phyloP scores from a whole-genome alignment of 2,329 filamentous ascomycete genomes.

The Fusarium coicis region DNA sequence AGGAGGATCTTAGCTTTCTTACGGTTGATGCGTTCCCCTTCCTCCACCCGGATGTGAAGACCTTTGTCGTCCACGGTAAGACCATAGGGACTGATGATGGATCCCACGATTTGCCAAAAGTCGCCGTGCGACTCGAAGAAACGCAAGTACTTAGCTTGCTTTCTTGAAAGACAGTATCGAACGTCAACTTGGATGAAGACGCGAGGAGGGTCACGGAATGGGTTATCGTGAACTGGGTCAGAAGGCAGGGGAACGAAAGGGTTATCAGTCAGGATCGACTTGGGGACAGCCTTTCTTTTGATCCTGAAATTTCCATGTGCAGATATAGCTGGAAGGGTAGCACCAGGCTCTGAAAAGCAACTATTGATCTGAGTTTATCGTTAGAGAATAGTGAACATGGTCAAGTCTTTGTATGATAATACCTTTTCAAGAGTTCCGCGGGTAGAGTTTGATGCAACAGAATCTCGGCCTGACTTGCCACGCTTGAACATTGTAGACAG shows the following conservation, averaged over 20 bases:
- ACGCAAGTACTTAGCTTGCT: conserved; percentile 67
- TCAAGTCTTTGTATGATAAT: background rate
- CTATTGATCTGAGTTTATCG: background rate
- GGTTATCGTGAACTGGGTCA: conserved; percentile 44
- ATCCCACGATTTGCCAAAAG: conserved; percentile 71
- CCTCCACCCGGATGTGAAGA: conserved; percentile 72
- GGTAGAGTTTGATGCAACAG: background rate
- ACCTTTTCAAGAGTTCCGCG: background rate
- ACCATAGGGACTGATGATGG: conserved; percentile 71
- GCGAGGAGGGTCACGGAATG: background rate
- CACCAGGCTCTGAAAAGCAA: background rate
- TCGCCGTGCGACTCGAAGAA: conserved; percentile 82
- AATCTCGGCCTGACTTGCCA: background rate
- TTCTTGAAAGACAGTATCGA: conserved; percentile 58
- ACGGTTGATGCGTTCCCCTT: conserved; percentile 70
- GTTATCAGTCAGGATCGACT: background rate
- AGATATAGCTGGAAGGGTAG: background rate
- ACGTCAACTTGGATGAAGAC: conserved; percentile 76
- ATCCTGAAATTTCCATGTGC: background rate
- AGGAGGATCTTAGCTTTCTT: conserved; percentile 70
- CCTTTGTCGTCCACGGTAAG: conserved; percentile 73
- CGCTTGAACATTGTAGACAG: background rate
- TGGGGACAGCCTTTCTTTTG: background rate
- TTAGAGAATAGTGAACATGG: background rate
- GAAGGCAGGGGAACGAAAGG: background rate